Evolutionary conservation across 2,329 filamentous ascomycete genomes (phyloP).

Genomic region (Sclerotinia minor): DNA sequence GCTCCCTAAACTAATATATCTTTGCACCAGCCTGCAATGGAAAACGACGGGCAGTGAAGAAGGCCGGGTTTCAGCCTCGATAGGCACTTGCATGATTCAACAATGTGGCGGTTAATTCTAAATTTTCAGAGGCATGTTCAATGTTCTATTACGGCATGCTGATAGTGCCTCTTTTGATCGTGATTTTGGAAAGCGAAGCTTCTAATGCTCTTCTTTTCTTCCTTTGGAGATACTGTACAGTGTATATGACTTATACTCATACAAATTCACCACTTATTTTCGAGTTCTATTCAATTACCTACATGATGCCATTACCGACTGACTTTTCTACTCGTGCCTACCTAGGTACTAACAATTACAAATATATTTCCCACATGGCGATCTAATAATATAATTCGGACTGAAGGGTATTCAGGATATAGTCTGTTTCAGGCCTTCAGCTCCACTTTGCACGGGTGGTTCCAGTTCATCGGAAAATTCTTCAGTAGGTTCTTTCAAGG

Average conservation of each 20-base stretch:
- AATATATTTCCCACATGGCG: neutral
- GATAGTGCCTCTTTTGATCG: neutral
- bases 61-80: neutral
- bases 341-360: no score
- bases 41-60: no score
- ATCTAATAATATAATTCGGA: neutral
- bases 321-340: neutral
- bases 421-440: constrained; percentile 1
- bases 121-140: neutral
- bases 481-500: neutral
- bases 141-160: neutral
- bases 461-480: constrained; percentile 14
- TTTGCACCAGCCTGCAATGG: no score
- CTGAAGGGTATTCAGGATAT: no score
- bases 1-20: neutral
- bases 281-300: neutral
- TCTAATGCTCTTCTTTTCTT: neutral
- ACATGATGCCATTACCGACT: neutral
- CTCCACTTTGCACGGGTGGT: neutral
- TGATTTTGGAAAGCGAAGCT: neutral
- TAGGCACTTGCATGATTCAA: neutral
- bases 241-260: no score
- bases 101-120: neutral
- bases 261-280: neutral
- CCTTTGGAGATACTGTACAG: neutral